These are phyloP conservation scores for Ustilago loliicola DNA, from an alignment of 1,284 basidiomycete species.

Conservation along the genomic window DNA sequence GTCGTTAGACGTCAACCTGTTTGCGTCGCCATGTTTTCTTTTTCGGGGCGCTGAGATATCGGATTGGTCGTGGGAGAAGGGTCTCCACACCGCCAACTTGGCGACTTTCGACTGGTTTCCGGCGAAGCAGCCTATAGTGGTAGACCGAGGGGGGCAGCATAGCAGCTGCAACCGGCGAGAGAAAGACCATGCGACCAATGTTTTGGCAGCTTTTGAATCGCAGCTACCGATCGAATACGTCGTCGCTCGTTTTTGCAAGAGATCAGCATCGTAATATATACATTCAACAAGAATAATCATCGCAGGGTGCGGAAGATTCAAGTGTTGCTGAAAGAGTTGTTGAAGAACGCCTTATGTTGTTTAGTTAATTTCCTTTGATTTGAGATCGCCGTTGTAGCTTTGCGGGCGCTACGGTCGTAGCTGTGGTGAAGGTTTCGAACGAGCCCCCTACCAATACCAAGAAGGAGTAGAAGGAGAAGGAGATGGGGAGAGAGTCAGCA, in stretches of 20 bases:
- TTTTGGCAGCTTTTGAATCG: too few species aligned
- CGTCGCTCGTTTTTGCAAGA: too few species aligned
- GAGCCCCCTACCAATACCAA: slow-evolving; percentile 4
- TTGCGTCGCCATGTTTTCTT: too few species aligned
- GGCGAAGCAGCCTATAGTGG: too few species aligned
- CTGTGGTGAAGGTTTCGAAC: slow-evolving; percentile 24
- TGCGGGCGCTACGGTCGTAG: slow-evolving; percentile 10
- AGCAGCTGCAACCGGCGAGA: too few species aligned
- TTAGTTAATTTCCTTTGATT: slow-evolving; percentile 21
- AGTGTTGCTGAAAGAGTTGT: slow-evolving; percentile 35
- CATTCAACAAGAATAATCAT: not conserved
- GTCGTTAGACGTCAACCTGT: not conserved
- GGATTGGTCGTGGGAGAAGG: too few species aligned
- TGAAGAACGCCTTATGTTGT: slow-evolving; percentile 44
- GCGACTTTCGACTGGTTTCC: too few species aligned
- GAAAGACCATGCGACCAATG: too few species aligned
- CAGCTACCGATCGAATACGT: too few species aligned
- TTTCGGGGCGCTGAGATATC: too few species aligned
- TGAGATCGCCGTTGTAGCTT: not conserved
- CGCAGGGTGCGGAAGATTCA: not conserved
- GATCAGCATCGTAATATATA: not conserved
- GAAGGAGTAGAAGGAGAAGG: not conserved
- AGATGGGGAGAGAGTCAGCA: not conserved
- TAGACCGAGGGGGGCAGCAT: too few species aligned
- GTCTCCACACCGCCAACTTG: too few species aligned